Base-by-base conservation (phyloP, 2,329 filamentous ascomycete species). In the Fusarium napiforme region DNA sequence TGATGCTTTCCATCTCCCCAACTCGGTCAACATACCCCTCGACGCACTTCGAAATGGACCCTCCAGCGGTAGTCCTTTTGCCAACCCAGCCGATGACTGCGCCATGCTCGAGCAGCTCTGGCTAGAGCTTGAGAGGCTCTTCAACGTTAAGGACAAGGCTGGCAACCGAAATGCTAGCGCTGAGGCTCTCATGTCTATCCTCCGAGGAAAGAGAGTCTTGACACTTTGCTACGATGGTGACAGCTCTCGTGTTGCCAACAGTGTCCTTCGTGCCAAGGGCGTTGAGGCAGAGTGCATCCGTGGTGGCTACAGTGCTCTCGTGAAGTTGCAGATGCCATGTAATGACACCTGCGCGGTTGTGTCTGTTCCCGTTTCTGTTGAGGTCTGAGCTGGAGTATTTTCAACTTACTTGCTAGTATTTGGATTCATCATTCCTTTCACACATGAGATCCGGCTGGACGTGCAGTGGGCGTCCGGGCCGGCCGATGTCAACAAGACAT, bases 151-250 rank as follows among this genome's bases (percentile, higher is more conserved):
- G n/a, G 74, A 77, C 21, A 73, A 78, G 55, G 66, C 74, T 28
- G 78, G 77, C 21, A 78, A 72, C 30, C 74, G 77, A 18, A 79
- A 79, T 55, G 56, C 74, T 8, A 77, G 75, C 7, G 78, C 78
- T 1, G 77, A 78, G 50, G 72, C 73, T 26, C 58, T 82, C 23
- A 71, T 80, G 64, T 72, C 74, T 5, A 72, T 80, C 5, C 73
- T 85, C 15, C 72, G 76, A 26, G 80, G 78, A 11, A 83, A 82
- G 57, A 82, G 81, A 32, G 80, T 87, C 15, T 73, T 89, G 26
- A 79, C 87, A 16, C 73, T 88, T 16, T 89, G 87, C 72, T 88
- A 89, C 60, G 81, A 87, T 57, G 88, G 88, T 6, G 86, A 89
- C 59, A 86, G 85, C 23, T 83, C 87, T 10, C 81, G 87, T 8